Evolutionary conservation across 2,329 filamentous ascomycete species (phyloP), one percentile per base, ranked within the genome.

Genomic region (Dothideomycetidae sp.): DNA sequence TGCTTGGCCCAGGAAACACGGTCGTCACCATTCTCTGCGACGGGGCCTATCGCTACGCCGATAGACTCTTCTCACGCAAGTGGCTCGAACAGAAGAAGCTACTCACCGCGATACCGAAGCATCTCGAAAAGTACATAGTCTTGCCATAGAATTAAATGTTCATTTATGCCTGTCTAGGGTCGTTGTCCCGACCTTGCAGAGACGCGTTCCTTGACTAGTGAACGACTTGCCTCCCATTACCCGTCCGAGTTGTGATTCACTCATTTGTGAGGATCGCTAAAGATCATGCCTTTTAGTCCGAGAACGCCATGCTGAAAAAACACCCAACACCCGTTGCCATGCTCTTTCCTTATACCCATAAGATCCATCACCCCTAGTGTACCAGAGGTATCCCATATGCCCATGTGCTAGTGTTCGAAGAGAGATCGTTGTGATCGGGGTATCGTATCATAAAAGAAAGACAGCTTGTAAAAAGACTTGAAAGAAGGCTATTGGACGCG

Each of bases 11-110:
- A 48, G 86, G 88, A 7, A 74, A 88, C 58, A 94, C 82, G 0
- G 81, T 98, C 15, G 90, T 96, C 32, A 98, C 90, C 1, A 73
- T 96, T 40, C 70, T 98, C 31, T 93, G 84, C 53, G 90, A 98
- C 56, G 90, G 90, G 42, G 90, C 90, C n/a, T 96, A 98, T 56
- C 68, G 90, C 53, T 98, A 98, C 57, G 90, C 90, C 4, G 90
- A 98, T 46, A 70, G 90, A 23, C 59, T 98, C 44, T 98, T 98
- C 63, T 93, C 83, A 31, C 75, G 74, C 58, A 86, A 80, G 59
- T 98, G 90, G 90, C 62, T 98, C 48, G 69, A 76, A 57, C 74
- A 77, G 52, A 98, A 96, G 75, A 81, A 80, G 41, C 64, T 98
- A 46, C 59, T 90, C 31, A 72, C 65, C 17, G 78, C 85, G 30